Evolutionary conservation across 208 protist species (phyloP).

Genomic region (Blechomonas ayalai): DNA sequence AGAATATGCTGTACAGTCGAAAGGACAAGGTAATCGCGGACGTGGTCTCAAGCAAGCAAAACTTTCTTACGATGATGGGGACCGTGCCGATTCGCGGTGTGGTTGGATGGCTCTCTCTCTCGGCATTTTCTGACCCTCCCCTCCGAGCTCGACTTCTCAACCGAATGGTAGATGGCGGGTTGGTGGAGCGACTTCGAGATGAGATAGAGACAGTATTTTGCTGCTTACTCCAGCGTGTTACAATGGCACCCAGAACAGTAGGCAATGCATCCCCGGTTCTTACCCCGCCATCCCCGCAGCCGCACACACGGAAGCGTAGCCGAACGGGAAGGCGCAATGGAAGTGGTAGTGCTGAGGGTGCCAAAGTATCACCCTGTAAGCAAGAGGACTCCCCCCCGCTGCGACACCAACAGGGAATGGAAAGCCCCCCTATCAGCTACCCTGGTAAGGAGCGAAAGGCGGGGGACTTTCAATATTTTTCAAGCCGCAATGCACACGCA

Average conservation of each 20-base stretch:
- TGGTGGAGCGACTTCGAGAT: slow-evolving; percentile 43
- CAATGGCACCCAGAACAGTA: too few species aligned
- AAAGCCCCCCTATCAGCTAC: neutral
- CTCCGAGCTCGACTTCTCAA: slow-evolving; percentile 59
- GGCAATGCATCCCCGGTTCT: too few species aligned
- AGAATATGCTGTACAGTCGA: slow-evolving; percentile 36
- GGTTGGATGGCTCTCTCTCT: slow-evolving; percentile 55
- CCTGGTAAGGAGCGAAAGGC: neutral
- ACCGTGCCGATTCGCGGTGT: slow-evolving; percentile 46
- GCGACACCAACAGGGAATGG: neutral
- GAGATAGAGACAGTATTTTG: slow-evolving; percentile 22
- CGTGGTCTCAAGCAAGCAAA: slow-evolving; percentile 40
- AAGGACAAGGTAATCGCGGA: slow-evolving; percentile 64
- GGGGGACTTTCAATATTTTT: neutral
- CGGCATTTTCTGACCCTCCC: slow-evolving; percentile 48
- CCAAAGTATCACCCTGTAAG: neutral
- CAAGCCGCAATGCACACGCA: neutral
- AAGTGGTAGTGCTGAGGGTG: too few species aligned
- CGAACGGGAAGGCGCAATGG: too few species aligned
- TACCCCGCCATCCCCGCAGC: too few species aligned
- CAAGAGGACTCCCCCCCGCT: too few species aligned
- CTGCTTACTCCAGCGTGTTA: too few species aligned
- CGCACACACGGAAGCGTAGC: too few species aligned
- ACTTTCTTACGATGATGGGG: slow-evolving; percentile 39
- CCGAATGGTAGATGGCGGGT: slow-evolving; percentile 57